Percentiles rank a stretch among this genome's conserved stretches.
These are phyloP conservation scores for Austroboletus rostrupii DNA, from an alignment of 1,284 basidiomycete genomes.

Conservation along the genomic window DNA sequence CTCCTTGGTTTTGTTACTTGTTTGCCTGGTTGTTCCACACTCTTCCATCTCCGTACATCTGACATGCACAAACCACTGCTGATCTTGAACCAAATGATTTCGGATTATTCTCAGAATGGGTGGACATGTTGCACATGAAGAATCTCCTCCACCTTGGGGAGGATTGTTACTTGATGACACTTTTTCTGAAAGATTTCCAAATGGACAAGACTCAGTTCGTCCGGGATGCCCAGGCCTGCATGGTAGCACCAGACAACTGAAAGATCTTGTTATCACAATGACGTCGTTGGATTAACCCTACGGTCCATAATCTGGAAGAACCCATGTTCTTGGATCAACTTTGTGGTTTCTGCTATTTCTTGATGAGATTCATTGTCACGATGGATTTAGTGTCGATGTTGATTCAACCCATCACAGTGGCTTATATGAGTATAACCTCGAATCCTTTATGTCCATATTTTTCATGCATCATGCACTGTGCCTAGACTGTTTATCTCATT, in stretches of 20 bases:
- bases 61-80: constrained; percentile 89
- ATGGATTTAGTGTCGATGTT: too few relatives aligned
- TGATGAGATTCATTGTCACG: constrained; percentile 97
- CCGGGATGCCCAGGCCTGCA: constrained; percentile 88
- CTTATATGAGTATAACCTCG: too few relatives aligned
- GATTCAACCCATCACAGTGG: too few relatives aligned
- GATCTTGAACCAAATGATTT: constrained; percentile 85
- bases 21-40: constrained; percentile 95
- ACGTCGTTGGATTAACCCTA: constrained; percentile 99
- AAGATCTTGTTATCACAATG: constrained; percentile 93
- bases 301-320: constrained; percentile 94
- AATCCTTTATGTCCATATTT: too few relatives aligned
- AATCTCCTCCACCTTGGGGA: constrained; percentile 95
- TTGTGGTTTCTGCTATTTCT: constrained; percentile 97
- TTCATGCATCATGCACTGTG: too few relatives aligned
- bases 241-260: constrained; percentile 92
- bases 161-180: constrained; percentile 96
- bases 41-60: constrained; percentile 87
- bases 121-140: constrained; percentile 97
- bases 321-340: constrained; percentile 90
- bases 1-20: constrained; percentile 98
- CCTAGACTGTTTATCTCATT: too few relatives aligned
- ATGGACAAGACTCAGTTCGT: constrained; percentile 92
- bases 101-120: constrained; percentile 95
- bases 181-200: constrained; percentile 93